A percentile compares a stretch with the other conserved stretches of the same genome.
These are phyloP conservation scores for Lathyrus oleraceus DNA, from an alignment of 306 rosid species.

Conservation along the genomic window DNA sequence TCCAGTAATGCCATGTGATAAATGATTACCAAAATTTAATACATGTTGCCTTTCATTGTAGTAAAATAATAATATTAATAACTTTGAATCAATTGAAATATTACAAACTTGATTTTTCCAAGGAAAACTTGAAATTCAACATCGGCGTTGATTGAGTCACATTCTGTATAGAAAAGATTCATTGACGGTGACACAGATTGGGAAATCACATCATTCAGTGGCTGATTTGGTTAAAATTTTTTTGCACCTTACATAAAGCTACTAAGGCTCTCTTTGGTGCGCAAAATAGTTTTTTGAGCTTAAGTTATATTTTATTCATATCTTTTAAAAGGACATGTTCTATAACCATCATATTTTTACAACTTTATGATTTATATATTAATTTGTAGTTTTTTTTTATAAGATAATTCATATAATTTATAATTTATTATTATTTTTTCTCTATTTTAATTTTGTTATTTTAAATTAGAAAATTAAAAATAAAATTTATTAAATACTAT, in stretches of 20 bases:
- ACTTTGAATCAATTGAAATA: background rate
- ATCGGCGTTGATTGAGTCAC: background rate
- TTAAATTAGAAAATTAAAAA: no score
- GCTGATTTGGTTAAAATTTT: background rate
- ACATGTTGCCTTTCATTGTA: conserved; percentile 9
- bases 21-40: conserved; percentile 25
- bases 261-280: background rate
- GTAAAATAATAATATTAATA: background rate
- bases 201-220: background rate
- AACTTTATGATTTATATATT: no score
- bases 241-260: background rate
- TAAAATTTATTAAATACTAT: no score
- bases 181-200: background rate
- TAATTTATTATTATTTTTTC: no score
- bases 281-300: background rate
- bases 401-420: no score
- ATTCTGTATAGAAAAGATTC: background rate
- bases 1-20: conserved; percentile 18
- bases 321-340: no score
- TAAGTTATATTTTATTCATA: no score
- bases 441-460: no score
- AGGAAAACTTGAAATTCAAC: background rate
- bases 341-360: no score
- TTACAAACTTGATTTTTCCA: background rate
- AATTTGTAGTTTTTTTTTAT: no score